These are phyloP conservation scores for Phlegmacium glaucopus DNA, from an alignment of 768 basidiomycete species.

Conservation along the genomic window DNA sequence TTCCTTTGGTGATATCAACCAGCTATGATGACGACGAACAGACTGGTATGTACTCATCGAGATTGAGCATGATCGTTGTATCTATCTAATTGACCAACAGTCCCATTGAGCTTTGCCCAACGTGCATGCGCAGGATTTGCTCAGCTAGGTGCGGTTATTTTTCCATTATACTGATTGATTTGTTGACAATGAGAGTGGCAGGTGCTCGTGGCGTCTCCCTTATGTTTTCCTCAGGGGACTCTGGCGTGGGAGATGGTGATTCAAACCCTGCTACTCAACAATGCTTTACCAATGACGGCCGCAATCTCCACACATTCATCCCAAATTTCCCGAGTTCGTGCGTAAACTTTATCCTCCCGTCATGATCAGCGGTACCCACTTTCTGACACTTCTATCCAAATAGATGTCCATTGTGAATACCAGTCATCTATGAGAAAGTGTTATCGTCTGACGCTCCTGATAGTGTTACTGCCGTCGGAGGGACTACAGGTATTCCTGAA, in stretches of 20 bases:
- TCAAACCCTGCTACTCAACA: constrained; percentile 43
- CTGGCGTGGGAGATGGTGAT: constrained; percentile 61
- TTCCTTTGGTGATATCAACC: constrained; percentile 61
- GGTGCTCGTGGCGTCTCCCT: constrained; percentile 63
- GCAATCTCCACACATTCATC: constrained; percentile 47
- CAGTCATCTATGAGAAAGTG: not conserved
- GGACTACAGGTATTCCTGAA: constrained; percentile 51
- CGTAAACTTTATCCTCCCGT: constrained; percentile 24
- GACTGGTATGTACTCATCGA: constrained; percentile 38
- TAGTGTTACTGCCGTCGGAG: constrained; percentile 72
- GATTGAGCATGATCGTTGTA: not conserved
- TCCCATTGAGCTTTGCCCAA: constrained; percentile 50
- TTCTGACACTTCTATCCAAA: too few species aligned
- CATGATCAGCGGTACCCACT: constrained; percentile 6
- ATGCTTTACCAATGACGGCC: constrained; percentile 60
- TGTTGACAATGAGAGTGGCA: constrained; percentile 12
- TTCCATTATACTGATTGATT: too few species aligned
- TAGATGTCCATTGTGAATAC: constrained; percentile 46
- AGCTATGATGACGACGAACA: constrained; percentile 71
- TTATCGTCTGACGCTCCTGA: not conserved
- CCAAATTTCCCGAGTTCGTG: constrained; percentile 57
- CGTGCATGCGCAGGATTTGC: constrained; percentile 58
- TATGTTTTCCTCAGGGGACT: constrained; percentile 61
- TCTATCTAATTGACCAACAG: constrained; percentile 24
- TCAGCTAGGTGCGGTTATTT: constrained; percentile 43